These are phyloP conservation scores for Xerophyta viscosa DNA, from an alignment of 106 monocot species.

Conservation along the genomic window DNA sequence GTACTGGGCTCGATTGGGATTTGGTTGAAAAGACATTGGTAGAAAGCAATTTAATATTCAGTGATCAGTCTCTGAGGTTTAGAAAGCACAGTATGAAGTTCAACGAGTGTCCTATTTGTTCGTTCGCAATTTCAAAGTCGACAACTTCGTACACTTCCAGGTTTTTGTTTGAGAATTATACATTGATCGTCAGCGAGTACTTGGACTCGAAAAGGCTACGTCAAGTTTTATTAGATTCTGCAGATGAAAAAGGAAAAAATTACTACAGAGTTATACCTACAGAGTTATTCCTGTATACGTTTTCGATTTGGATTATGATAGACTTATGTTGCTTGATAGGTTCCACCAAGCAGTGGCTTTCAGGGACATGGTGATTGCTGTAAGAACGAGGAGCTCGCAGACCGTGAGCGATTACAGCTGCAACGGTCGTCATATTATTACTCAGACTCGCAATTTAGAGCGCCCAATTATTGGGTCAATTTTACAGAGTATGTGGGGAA, in stretches of 20 bases:
- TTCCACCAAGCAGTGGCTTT: conserved; percentile 93
- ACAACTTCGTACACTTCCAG: conserved; percentile 74
- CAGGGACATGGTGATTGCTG: conserved; percentile 85
- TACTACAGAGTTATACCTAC: conserved; percentile 35
- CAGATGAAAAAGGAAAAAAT: conserved; percentile 44
- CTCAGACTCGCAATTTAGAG: conserved; percentile 63
- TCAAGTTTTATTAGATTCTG: conserved; percentile 59
- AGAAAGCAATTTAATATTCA: conserved; percentile 41
- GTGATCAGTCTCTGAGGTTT: conserved; percentile 51
- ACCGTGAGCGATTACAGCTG: conserved; percentile 92
- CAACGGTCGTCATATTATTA: conserved; percentile 87
- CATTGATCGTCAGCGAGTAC: conserved; percentile 87
- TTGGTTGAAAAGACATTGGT: conserved; percentile 44
- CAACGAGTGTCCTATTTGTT: conserved; percentile 69
- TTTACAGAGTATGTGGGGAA: conserved; percentile 92
- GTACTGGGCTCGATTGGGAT: conserved; percentile 45
- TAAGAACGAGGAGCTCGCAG: conserved; percentile 71
- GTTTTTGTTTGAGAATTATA: conserved; percentile 91
- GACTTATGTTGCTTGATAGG: conserved; percentile 65
- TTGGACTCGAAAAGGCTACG: conserved; percentile 73
- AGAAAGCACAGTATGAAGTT: conserved; percentile 35
- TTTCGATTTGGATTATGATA: conserved; percentile 85
- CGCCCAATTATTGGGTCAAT: conserved; percentile 79
- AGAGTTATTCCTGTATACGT: conserved; percentile 73
- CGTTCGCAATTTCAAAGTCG: conserved; percentile 66